Evolutionary conservation across 305 asterid species (phyloP).

Genomic region (Fraxinus albicans): DNA sequence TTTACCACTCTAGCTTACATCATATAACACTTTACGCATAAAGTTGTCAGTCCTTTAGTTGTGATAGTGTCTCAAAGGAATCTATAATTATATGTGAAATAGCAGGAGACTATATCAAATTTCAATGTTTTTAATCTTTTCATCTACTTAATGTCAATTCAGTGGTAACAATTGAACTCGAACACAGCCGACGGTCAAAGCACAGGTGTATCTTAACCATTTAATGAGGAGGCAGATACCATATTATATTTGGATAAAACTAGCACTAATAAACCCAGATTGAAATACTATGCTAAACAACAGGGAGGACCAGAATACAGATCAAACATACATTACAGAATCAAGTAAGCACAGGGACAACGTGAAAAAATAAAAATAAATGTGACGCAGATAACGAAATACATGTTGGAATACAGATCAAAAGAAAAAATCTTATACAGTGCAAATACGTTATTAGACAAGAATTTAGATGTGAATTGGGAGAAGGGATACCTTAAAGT

Average conservation of each 20-base stretch:
- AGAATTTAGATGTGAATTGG: constrained; percentile 9
- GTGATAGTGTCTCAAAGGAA: neutral
- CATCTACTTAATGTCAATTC: neutral
- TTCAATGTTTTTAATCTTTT: neutral
- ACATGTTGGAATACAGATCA: neutral
- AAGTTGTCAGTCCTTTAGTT: neutral
- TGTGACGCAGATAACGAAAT: neutral
- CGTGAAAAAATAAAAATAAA: neutral
- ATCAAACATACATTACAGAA: neutral
- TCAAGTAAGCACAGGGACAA: neutral
- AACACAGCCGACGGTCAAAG: neutral
- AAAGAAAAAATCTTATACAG: neutral
- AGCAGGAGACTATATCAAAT: neutral
- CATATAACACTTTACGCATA: neutral
- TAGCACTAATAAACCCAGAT: neutral
- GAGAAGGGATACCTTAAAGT: constrained; percentile 57
- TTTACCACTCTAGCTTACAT: neutral
- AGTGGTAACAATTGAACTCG: neutral
- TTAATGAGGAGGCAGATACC: neutral
- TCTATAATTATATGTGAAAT: neutral
- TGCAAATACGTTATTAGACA: neutral
- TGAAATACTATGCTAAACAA: neutral
- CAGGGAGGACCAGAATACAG: neutral
- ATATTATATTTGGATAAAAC: neutral
- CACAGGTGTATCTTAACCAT: neutral